These are phyloP conservation scores for Pisolithus tinctorius DNA, from an alignment of 768 basidiomycete species.

Conservation along the genomic window DNA sequence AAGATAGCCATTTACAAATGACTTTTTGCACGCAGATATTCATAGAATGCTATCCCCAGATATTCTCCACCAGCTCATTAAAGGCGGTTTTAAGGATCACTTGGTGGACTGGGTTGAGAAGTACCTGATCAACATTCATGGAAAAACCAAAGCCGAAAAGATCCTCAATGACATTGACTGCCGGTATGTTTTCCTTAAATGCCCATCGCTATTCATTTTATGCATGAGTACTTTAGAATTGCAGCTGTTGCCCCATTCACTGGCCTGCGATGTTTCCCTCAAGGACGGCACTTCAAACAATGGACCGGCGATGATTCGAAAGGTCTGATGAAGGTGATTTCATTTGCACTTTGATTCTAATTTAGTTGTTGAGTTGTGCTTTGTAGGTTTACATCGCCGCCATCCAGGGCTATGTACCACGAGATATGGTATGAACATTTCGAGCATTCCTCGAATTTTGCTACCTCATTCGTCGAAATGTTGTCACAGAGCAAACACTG, in stretches of 20 bases:
- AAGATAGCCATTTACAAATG: not conserved
- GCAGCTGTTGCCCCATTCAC: too few relatives aligned
- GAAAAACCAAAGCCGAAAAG: too few relatives aligned
- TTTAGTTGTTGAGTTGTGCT: not conserved
- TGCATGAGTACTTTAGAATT: too few relatives aligned
- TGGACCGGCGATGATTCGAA: too few relatives aligned
- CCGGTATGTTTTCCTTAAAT: too few relatives aligned
- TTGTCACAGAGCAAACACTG: slow-evolving; percentile 16
- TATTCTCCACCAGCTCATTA: slow-evolving; percentile 41
- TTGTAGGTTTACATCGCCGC: not conserved
- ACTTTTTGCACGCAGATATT: slow-evolving; percentile 23
- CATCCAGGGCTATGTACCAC: not conserved
- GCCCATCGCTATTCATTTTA: too few relatives aligned
- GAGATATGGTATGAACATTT: not conserved
- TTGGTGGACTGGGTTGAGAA: slow-evolving; percentile 26
- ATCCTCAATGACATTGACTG: too few relatives aligned
- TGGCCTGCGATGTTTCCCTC: too few relatives aligned
- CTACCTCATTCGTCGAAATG: slow-evolving; percentile 18
- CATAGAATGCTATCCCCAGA: slow-evolving; percentile 30
- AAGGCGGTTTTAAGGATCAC: slow-evolving; percentile 40
- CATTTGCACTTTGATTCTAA: not conserved
- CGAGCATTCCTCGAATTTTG: slow-evolving; percentile 20
- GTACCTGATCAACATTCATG: too few relatives aligned
- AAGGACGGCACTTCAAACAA: too few relatives aligned
- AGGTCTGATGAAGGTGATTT: not conserved